Percentiles rank a stretch among this genome's conserved stretches.
Evolutionary conservation across 1,139 yeast species (phyloP).

Genomic region (Diutina neorugosa): DNA sequence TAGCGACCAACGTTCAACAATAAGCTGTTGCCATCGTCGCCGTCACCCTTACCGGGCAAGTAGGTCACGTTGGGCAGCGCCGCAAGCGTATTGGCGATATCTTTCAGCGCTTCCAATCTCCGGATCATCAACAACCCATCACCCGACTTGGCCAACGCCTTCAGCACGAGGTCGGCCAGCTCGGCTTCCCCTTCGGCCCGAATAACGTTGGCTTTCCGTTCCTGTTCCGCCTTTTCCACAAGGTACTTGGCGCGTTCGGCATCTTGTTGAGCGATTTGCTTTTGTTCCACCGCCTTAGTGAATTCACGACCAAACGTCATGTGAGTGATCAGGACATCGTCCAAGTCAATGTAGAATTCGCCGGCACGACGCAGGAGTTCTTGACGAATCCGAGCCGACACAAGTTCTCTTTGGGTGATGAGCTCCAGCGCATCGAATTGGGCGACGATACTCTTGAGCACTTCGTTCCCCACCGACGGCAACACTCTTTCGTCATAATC

Average conservation of each 20-base stretch:
- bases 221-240: constrained; percentile 97
- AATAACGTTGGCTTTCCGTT: constrained; percentile 85
- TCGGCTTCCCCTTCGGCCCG: constrained; percentile 99
- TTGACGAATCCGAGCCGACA: constrained; percentile 77
- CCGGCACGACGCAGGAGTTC: constrained; percentile 76
- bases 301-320: constrained; percentile 96
- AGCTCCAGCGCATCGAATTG: constrained; percentile 98
- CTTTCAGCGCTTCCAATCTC: constrained; percentile 66
- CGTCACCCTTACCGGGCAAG: constrained; percentile 50
- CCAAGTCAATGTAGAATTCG: constrained; percentile 84
- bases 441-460: constrained; percentile 88
- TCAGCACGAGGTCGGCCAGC: constrained; percentile 90
- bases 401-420: constrained; percentile 94
- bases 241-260: constrained; percentile 94
- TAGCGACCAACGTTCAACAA: constrained; percentile 30
- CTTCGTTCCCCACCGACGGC: constrained; percentile 96
- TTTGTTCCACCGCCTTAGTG: constrained; percentile 97
- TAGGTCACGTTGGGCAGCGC: constrained; percentile 82
- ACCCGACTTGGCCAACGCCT: constrained; percentile 89
- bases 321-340: constrained; percentile 96
- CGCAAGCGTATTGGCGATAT: constrained; percentile 11
- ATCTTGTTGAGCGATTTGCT: constrained; percentile 98
- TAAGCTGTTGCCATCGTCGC: constrained; percentile 21
- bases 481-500: constrained; percentile 96
- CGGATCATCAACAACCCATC: constrained; percentile 91